Evolutionary conservation across 768 basidiomycete genomes (phyloP).

Genomic region (Lactarius evosmus): DNA sequence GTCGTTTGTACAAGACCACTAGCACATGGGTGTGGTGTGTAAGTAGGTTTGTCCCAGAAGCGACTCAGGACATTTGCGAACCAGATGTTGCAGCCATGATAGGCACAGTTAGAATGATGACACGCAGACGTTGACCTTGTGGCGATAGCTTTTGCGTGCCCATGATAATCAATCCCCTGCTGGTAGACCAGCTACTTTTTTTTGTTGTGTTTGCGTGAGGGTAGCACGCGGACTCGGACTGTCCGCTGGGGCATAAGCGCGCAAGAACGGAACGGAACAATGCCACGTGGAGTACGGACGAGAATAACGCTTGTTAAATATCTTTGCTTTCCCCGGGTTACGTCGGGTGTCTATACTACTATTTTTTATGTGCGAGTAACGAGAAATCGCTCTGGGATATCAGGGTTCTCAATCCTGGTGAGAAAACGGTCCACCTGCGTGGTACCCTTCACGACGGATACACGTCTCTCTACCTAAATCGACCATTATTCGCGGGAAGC

Average conservation of each 20-base stretch:
- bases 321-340: background rate
- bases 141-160: conserved; percentile 38
- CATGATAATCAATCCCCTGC: background rate
- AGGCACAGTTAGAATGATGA: conserved; percentile 60
- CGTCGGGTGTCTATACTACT: background rate
- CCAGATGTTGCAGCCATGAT: conserved; percentile 63
- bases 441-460: background rate
- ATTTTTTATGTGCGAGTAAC: conserved; percentile 4
- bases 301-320: background rate
- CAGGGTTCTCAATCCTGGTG: background rate
- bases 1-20: conserved; percentile 68
- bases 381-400: conserved; percentile 21
- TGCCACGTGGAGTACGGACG: conserved; percentile 9
- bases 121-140: conserved; percentile 45
- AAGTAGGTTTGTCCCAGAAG: conserved; percentile 13
- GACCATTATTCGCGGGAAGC: background rate
- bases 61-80: conserved; percentile 36
- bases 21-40: conserved; percentile 12
- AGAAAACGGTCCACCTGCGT: conserved; percentile 9
- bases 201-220: background rate
- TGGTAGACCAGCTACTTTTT: background rate
- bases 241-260: background rate
- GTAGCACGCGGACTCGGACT: background rate
- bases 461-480: conserved; percentile 19
- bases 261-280: background rate